Evolutionary conservation across 1,284 basidiomycete species (phyloP).

Genomic region (Cryptococcus hybrid): DNA sequence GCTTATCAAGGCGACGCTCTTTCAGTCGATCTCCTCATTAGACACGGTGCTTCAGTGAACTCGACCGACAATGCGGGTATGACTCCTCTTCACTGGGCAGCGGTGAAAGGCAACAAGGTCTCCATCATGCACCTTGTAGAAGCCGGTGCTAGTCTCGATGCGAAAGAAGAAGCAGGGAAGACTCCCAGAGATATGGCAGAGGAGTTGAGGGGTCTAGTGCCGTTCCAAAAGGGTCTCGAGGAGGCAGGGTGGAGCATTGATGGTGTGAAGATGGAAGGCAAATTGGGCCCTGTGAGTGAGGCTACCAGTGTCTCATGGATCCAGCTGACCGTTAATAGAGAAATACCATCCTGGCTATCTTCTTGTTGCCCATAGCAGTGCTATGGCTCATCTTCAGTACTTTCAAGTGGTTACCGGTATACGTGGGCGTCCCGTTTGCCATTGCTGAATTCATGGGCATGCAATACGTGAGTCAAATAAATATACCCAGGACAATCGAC

Average conservation of each 20-base stretch:
- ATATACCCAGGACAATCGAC: not conserved
- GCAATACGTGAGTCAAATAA: constrained; percentile 69
- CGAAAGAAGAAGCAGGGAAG: constrained; percentile 80
- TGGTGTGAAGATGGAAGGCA: constrained; percentile 71
- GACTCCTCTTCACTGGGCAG: constrained; percentile 95
- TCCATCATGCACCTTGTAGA: constrained; percentile 83
- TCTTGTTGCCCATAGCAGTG: constrained; percentile 72
- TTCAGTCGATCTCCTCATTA: constrained; percentile 85
- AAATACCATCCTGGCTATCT: constrained; percentile 77
- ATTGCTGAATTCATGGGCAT: constrained; percentile 84
- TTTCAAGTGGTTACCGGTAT: constrained; percentile 80
- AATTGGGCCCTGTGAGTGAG: constrained; percentile 63
- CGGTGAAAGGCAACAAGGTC: constrained; percentile 85
- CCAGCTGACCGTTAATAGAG: constrained; percentile 54
- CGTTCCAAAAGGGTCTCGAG: constrained; percentile 82
- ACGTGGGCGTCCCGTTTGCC: constrained; percentile 77
- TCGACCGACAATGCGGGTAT: constrained; percentile 78
- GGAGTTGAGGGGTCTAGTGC: constrained; percentile 83
- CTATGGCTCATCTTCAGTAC: constrained; percentile 81
- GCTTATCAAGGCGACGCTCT: constrained; percentile 96
- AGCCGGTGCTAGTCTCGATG: constrained; percentile 76
- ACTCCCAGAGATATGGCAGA: constrained; percentile 92
- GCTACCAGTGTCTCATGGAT: not conserved
- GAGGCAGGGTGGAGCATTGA: constrained; percentile 58
- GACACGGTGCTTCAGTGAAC: constrained; percentile 78